Evolutionary conservation across 371 early-diverging fungal species (phyloP), one percentile per base, ranked within the genome.

Genomic region (Mortierella sp.): DNA sequence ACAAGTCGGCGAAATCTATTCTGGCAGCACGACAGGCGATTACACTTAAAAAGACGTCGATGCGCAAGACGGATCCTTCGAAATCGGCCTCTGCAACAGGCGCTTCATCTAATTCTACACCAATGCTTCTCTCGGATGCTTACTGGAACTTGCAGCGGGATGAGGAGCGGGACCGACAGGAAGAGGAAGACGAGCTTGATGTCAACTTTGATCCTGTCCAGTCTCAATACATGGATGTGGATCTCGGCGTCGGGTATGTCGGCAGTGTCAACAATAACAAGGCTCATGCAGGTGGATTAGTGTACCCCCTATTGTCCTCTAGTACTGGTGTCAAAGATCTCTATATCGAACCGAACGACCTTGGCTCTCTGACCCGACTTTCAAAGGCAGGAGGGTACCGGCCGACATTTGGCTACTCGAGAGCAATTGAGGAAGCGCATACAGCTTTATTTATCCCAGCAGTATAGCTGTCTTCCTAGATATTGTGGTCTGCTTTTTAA

Each of bases 351-450:
- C 73, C 79, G 0, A 1, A 23, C 19, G 68, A 64, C 7, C 52
- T 79, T 21, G 66, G 64, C 7, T 66, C 65, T 4, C 56, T 74
- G 43, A 66, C 52, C 25, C 62, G 61, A 23, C 23, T 55, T 15
- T 58, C 70, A 11, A 73, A 73, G 45, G 89, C 90, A 1, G 90
- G 90, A 55, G 90, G 90, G 16, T 90, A 84, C 74, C 80, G 82
- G 15, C 73, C 87, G 4, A 84, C 74, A 14, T 87, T 84, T 74
- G 87, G 86, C 7, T 86, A 85, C 62, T 83, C 85, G 51, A 82
- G 90, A 12, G 89, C 88, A 1, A 69, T 90, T 21, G 82, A 76
- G 53, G 84, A 84, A 45, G 87, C 88, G n/a, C 88, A 87, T 64
- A 85, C 88, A 2, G 87, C 79, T 0, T 56, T 79, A 1, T 79